Base-by-base conservation (phyloP, 2,329 filamentous ascomycete genomes). In the Aspergillus ochraceus region DNA sequence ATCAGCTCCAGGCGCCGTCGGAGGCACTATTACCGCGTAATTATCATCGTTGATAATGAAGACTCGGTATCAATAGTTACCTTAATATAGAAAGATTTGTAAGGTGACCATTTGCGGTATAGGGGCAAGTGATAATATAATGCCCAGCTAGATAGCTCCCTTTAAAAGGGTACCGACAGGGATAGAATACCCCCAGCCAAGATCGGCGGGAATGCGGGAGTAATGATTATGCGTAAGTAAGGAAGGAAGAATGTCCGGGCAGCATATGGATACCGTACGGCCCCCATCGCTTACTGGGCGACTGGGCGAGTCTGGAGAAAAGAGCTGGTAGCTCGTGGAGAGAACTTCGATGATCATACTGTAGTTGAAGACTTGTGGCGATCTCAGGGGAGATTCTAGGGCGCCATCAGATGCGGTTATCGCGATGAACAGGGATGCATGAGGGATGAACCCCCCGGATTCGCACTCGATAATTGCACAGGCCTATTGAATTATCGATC, bases 181-280 rank as follows among this genome's bases (percentile, higher is more conserved):
- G 61, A 56, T 55, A 42, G 54, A 42, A 47, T 46, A 61, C 57
- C 63, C 60, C 61, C 62, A 47, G 60, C 46, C 60, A 61, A 55
- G 60, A 57, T 49, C 50, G 22, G 56, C 57, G 52, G 57, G 56
- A 62, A 60, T 55, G 54, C 46, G 19, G 46, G 49, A 51, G n/a
- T 46, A 55, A 39, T 49, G 45, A 42, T 45, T 42, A 49, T 24
- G 46, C 22, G 24, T 20, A 60, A 59, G 54, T 57, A 63, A 63
- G 59, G 29, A 49, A 22, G 45, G 17, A 51, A 51, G 29, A 51
- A 51, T 47, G 45, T 5, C 36, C 45, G 45, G 45, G 12, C 45
- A 5, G 20, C 22, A 47, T 47, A 47, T 47, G 45, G 3, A 42
- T 17, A 12, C 32, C 14, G 26, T 29, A 29, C 42, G 17, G 19